Evolutionary conservation across 2,329 filamentous ascomycete species (phyloP).

Genomic region (Colletotrichum sp.): DNA sequence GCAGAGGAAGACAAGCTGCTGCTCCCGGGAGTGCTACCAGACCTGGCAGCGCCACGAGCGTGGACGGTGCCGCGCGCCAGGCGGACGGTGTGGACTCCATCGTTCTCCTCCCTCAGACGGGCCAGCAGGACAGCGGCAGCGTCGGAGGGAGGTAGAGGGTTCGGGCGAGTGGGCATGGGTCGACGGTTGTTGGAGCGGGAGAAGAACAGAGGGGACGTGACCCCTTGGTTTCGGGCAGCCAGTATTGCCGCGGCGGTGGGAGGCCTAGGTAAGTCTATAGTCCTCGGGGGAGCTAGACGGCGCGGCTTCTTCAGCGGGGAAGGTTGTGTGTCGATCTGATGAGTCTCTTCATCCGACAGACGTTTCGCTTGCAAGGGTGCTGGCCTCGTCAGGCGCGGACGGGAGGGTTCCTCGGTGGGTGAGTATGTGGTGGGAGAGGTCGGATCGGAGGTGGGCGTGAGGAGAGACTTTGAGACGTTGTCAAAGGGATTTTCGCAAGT

Average conservation of each 20-base stretch:
- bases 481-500: conserved; percentile 24
- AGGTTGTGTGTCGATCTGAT: conserved; percentile 9
- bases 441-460: conserved; percentile 5
- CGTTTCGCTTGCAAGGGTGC: conserved; percentile 30
- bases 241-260: conserved; percentile 25
- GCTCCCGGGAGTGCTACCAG: conserved; percentile 57
- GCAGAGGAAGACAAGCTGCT: conserved; percentile 53
- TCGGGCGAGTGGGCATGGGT: conserved; percentile 38
- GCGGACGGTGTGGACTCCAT: conserved; percentile 58
- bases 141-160: conserved; percentile 44
- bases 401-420: not conserved
- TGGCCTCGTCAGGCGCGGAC: conserved; percentile 3
- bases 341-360: conserved; percentile 26
- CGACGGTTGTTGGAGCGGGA: conserved; percentile 46
- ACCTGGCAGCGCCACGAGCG: conserved; percentile 47
- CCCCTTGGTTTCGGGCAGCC: conserved; percentile 34
- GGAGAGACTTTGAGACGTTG: conserved; percentile 7
- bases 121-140: conserved; percentile 52
- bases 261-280: conserved; percentile 43
- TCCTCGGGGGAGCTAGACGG: conserved; percentile 50
- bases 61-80: conserved; percentile 59
- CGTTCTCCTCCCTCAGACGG: conserved; percentile 48
- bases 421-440: conserved; percentile 2
- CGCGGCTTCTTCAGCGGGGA: conserved; percentile 52
- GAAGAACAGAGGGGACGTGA: conserved; percentile 59